Conservation (phyloP, 768 basidiomycete species). For the Trametes gibbosa region DNA sequence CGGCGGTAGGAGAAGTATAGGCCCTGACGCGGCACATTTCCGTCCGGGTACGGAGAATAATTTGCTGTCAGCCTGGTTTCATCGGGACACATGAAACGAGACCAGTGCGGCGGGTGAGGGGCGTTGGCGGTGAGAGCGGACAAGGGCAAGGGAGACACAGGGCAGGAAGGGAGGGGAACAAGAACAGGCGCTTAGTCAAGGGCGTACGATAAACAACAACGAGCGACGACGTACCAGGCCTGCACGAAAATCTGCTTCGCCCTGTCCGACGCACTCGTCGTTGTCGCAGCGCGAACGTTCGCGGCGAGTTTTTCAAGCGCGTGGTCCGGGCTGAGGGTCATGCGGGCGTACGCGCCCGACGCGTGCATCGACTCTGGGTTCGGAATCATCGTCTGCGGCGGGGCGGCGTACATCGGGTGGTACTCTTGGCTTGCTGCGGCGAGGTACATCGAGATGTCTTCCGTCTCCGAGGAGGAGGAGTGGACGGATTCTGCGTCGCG, state of each 20-base stretch:
- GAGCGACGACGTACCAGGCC: slow-evolving; percentile 63
- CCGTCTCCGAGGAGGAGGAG: slow-evolving; percentile 86
- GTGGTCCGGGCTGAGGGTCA: slow-evolving; percentile 75
- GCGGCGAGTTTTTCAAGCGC: slow-evolving; percentile 83
- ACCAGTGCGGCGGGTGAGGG: slow-evolving; percentile 7
- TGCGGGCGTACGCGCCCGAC: slow-evolving; percentile 71
- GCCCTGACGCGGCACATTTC: slow-evolving; percentile 91
- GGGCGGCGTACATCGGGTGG: slow-evolving; percentile 55
- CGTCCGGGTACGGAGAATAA: slow-evolving; percentile 88
- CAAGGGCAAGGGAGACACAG: slow-evolving; percentile 11
- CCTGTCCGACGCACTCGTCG: slow-evolving; percentile 86
- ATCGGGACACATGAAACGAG: not conserved
- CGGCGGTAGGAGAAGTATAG: slow-evolving; percentile 91
- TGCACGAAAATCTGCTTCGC: slow-evolving; percentile 93
- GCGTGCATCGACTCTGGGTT: slow-evolving; percentile 51
- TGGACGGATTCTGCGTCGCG: slow-evolving; percentile 84
- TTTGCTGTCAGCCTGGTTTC: slow-evolving; percentile 73
- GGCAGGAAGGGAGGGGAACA: slow-evolving; percentile 14
- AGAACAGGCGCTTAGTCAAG: slow-evolving; percentile 6
- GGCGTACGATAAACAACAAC: slow-evolving; percentile 6
- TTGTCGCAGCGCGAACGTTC: slow-evolving; percentile 85
- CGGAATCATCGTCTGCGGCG: slow-evolving; percentile 34
- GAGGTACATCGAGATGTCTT: slow-evolving; percentile 80
- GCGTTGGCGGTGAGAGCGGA: slow-evolving; percentile 17
- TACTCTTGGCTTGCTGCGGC: slow-evolving; percentile 54